Base-by-base conservation (phyloP, 495 filamentous ascomycete genomes). In the Elasticomyces elasticus region DNA sequence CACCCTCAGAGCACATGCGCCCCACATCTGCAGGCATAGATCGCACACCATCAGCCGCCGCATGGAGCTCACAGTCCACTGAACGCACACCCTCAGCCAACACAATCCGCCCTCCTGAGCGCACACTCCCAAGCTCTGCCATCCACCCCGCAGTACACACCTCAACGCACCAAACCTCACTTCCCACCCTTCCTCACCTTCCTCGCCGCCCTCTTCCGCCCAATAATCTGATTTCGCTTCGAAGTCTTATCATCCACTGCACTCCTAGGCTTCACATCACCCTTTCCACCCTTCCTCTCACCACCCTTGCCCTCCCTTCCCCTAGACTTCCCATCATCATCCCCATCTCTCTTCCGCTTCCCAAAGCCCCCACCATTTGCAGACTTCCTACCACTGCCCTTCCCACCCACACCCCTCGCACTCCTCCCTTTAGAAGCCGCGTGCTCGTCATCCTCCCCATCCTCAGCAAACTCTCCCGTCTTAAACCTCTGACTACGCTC, bases 211-310 rank as follows among this genome's bases (percentile, higher is more conserved):
- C 83, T 72, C 69, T 87, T 87, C 66, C 77, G 79, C 54, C 77
- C 75, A 62, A 87, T 86, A 60, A 86, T 85, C 47, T 75, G 72
- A 56, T 79, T 76, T 58, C 79, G 74, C 65, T 80, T 80, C 9
- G 76, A 74, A 17, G 79, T 33, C 66, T 80, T 83, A 56, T 78
- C 75, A 51, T 74, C 71, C 20, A 77, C 74, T 24, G 55, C 19
- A n/a, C 35, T 35, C 22, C 2, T 19, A 19, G 41, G 9, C 12
- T 48, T 17, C 10, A 9, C 11, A 23, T 33, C 45, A 11, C 11
- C 53, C 9, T 27, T 31, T 12, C 2, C 24, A 35, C 15, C 52
- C 31, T 45, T 56, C 53, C 52, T 60, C 25, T 13, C 9, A 2
- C 25, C 4, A 5, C 25, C 43, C 49, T 10, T 38, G 20, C 49